Evolutionary conservation across 768 basidiomycete species (phyloP).

Genomic region (Hypholoma fasciculare): DNA sequence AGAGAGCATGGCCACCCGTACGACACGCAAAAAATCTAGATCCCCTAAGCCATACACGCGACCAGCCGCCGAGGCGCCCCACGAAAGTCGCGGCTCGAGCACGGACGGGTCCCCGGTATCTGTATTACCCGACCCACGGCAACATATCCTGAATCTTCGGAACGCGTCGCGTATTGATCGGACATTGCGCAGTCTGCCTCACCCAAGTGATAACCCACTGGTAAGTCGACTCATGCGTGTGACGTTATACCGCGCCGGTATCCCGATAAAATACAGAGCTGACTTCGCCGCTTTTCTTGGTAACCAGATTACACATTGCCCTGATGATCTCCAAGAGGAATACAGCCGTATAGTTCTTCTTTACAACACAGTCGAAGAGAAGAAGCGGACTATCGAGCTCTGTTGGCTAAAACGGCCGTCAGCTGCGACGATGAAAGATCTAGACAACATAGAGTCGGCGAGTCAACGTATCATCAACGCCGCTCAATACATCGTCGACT

Average conservation of each 20-base stretch:
- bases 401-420: conserved; percentile 2
- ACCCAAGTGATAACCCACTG: conserved; percentile 4
- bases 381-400: conserved; percentile 7
- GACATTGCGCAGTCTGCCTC: conserved; percentile 5
- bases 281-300: neutral
- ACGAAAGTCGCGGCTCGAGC: conserved; percentile 1
- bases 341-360: conserved; percentile 10
- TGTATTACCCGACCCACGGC: neutral
- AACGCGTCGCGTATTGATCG: conserved; percentile 8
- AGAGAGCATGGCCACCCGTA: neutral
- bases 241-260: neutral
- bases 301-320: conserved; percentile 8
- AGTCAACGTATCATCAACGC: conserved; percentile 7
- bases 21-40: neutral
- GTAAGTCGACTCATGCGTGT: neutral
- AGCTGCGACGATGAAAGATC: conserved; percentile 2
- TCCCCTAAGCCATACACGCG: conserved; percentile 9
- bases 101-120: neutral
- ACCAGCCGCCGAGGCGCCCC: neutral
- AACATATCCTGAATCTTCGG: conserved; percentile 2
- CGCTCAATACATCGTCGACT: conserved; percentile 14
- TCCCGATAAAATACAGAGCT: neutral
- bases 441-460: conserved; percentile 9
- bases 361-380: conserved; percentile 7
- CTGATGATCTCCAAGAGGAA: conserved; percentile 12